Base-by-base conservation (phyloP, 2,329 filamentous ascomycete species). In the Pleurostoma richardsiae region DNA sequence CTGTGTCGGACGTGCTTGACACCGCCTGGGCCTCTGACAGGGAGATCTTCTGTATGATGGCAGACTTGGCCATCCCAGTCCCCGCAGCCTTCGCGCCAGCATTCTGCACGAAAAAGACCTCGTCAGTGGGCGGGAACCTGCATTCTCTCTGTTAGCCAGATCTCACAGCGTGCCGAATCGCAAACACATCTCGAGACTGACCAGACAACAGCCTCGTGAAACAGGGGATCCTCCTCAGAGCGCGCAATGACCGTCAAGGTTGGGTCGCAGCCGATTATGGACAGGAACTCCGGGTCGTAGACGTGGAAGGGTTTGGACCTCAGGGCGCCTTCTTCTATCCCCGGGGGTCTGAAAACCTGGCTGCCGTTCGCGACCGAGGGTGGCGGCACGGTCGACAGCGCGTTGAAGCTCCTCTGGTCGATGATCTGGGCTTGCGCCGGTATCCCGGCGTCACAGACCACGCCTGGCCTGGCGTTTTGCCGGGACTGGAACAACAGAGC, bases 191-290 rank as follows among this genome's bases (percentile, higher is more conserved):
- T 19, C 19, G 19, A 19, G 19, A 8, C 28, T 62, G 68, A 72
- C 73, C 74, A 81, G 0, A 77, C 68, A 7, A 77, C 73, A 5
- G 77, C 77, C 53, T 82, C 78, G 46, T 81, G 78, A 40, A 77
- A 81, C 4, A 77, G 54, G 0, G 73, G 74, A 41, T 77, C 66
- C 0, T 57, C 60, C 0, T 63, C 67, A 0, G 70, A 65, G 4
- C 68, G 62, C 2, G 72, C 74, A 6, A 79, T 67, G 10, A 77
- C 59, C 1, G 76, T 76, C 50, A 80, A 56, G 0, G 72, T 71
- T 0, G 77, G 75, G 38, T 72, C 62, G 0, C 56, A 31, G 4
- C 77, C 77, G 26, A 81, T 68, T 6, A 81, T 63, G 29, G 71
- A 61, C 42, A 67, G 63, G 46, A 81, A 81, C 19, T 72, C 73